Percentiles rank a stretch among this genome's conserved stretches.
phyloP scores from a whole-genome alignment of 169 alveolate genomes.

The Theileria equi region DNA sequence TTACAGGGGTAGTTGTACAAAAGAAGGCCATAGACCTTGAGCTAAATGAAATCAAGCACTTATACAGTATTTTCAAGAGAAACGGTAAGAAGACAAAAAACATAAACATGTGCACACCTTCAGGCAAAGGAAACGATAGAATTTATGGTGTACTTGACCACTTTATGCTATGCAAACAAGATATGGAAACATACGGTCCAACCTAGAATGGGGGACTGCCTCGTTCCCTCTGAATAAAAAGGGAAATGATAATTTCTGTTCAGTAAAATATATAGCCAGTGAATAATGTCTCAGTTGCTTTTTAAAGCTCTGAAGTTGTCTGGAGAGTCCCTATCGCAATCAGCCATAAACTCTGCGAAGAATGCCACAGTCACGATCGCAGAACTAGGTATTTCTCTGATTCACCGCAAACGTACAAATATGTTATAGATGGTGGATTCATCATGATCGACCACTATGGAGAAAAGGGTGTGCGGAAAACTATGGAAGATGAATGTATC shows the following conservation, averaged over 20 bases:
- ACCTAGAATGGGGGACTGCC: conserved; percentile 17
- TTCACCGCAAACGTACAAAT: background rate
- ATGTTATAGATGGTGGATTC: conserved; percentile 38
- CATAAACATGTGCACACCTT: background rate
- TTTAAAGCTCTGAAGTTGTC: conserved; percentile 38
- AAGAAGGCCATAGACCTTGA: conserved; percentile 74
- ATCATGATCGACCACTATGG: conserved; percentile 63
- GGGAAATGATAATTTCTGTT: background rate
- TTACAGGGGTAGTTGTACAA: conserved; percentile 71
- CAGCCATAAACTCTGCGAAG: conserved; percentile 33
- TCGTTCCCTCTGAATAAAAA: background rate
- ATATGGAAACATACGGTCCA: conserved; percentile 70
- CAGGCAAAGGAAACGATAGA: conserved; percentile 77
- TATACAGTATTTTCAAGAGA: conserved; percentile 62
- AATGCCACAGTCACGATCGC: conserved; percentile 24
- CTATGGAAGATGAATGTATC: conserved; percentile 76
- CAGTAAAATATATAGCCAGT: background rate
- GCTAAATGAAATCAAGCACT: conserved; percentile 37
- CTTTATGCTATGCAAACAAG: conserved; percentile 72
- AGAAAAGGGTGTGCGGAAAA: conserved; percentile 73
- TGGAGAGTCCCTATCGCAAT: conserved; percentile 42
- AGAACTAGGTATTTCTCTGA: conserved; percentile 17
- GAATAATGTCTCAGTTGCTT: conserved; percentile 24
- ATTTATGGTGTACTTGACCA: conserved; percentile 74
- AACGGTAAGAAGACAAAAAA: conserved; percentile 31